A percentile compares a stretch with the other conserved stretches of the same genome.
Evolutionary conservation across 2,329 filamentous ascomycete genomes (phyloP).

Genomic region (Chaetomium sp.): DNA sequence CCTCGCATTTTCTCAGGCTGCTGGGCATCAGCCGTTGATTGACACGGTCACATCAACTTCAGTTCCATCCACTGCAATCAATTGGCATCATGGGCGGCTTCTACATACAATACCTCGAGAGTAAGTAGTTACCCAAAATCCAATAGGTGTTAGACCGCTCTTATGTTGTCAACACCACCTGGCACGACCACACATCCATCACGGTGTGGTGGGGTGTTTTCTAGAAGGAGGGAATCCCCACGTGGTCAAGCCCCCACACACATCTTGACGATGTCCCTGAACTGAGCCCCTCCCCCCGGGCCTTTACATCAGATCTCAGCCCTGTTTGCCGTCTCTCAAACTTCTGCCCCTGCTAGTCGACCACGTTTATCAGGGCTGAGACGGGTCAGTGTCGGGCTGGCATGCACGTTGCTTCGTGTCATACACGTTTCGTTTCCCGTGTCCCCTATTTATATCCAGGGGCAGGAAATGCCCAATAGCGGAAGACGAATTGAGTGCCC

Average conservation of each 20-base stretch:
- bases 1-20: constrained; percentile 5
- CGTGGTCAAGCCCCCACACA: constrained; percentile 25
- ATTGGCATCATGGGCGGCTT: constrained; percentile 53
- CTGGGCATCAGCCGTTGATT: neutral
- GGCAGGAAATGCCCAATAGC: constrained; percentile 9
- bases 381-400: constrained; percentile 29
- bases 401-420: constrained; percentile 29
- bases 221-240: constrained; percentile 19
- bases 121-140: constrained; percentile 47
- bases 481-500: constrained; percentile 12
- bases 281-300: constrained; percentile 19
- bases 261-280: neutral
- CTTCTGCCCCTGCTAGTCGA: constrained; percentile 8
- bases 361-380: constrained; percentile 26
- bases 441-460: neutral
- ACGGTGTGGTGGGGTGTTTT: constrained; percentile 21
- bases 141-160: neutral
- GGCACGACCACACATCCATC: constrained; percentile 11
- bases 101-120: constrained; percentile 68
- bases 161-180: neutral
- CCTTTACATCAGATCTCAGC: constrained; percentile 9
- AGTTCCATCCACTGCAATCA: neutral
- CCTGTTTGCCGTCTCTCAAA: constrained; percentile 15
- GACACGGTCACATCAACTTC: constrained; percentile 13
- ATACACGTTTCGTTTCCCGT: neutral